Evolutionary conservation across 1,284 basidiomycete genomes (phyloP), one percentile per base, ranked within the genome.

Genomic region (Ceratobasidium theobromae): DNA sequence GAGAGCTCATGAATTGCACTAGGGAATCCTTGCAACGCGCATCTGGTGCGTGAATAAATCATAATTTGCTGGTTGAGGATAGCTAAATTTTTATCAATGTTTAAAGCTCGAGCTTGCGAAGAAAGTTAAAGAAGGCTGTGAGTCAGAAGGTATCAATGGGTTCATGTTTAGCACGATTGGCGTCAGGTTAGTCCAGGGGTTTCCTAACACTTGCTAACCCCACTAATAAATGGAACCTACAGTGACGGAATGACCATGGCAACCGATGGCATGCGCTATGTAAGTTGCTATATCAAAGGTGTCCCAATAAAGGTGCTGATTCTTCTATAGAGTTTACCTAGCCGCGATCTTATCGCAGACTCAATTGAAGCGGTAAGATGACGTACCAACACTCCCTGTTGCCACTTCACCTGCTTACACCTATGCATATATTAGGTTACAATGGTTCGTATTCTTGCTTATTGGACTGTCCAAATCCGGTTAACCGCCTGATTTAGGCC

Each of bases 281-380:
- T 54, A 40, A 38, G 30, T 65, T 18, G n/a, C n/a, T 21, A 28
- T 51, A 55, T 40, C 38, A 21, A 35, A 54, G 25, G 46, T 21
- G 21, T 11, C 14, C 18, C 6, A 21, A 27, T n/a, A 23, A 11
- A 12, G 57, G 21, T 41, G 16, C 57, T 46, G 40, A 60, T 21
- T 14, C 9, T 41, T 38, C n/a, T 41, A 27, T 55, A 91, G 88
- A 93, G 91, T 51, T 80, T 96, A 27, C 93, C 93, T 21, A 91
- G 86, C 77, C 86, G 94, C 65, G 93, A 96, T 74, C 76, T 96
- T 60, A 96, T 96, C 71, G 93, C 93, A 21, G 93, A 95, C 74
- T 91, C 89, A 33, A 88, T 95, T 68, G 93, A 95, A 79, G 86
- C 90, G 38, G 91, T 91, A 74, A 67, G 83, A 74, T 1, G 28